Evolutionary conservation across 257 asterid species (phyloP).

Genomic region (Ocimum tenuiflorum): DNA sequence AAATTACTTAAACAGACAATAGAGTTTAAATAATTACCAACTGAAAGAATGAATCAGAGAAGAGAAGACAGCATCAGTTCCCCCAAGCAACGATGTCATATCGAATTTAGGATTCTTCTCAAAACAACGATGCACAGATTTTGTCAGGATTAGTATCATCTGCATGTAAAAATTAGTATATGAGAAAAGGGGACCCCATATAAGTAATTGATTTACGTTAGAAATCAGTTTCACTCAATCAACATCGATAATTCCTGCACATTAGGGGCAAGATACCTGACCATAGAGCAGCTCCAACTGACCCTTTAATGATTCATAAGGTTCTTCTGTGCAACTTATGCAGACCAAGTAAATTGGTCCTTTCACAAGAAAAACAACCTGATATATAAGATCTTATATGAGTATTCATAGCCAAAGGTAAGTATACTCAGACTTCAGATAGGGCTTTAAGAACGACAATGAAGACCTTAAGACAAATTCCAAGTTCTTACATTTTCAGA

Average conservation of each 20-base stretch:
- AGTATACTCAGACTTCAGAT: neutral
- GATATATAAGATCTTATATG: slow-evolving; percentile 22
- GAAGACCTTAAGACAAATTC: no score
- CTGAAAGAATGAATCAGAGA: slow-evolving; percentile 93
- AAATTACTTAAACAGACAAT: slow-evolving; percentile 12
- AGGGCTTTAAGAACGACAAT: no score
- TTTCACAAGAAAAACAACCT: slow-evolving; percentile 91
- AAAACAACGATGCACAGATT: slow-evolving; percentile 86
- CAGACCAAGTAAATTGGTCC: slow-evolving; percentile 98
- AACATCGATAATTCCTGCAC: slow-evolving; percentile 2
- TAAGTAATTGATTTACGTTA: neutral
- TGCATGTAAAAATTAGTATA: slow-evolving; percentile 37
- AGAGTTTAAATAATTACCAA: slow-evolving; percentile 50
- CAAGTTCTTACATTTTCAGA: no score
- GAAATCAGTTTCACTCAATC: neutral
- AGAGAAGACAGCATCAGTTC: slow-evolving; percentile 89
- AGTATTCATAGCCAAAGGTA: neutral
- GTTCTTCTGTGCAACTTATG: slow-evolving; percentile 96
- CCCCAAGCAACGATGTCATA: slow-evolving; percentile 96
- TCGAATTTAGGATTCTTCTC: slow-evolving; percentile 96
- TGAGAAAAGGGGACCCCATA: slow-evolving; percentile 13
- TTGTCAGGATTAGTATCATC: slow-evolving; percentile 94
- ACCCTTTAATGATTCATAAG: slow-evolving; percentile 79
- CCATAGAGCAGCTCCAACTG: slow-evolving; percentile 85
- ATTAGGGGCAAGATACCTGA: slow-evolving; percentile 49